Conservation (phyloP, 2,329 filamentous ascomycete species). For the Trichoderma asperellum region DNA sequence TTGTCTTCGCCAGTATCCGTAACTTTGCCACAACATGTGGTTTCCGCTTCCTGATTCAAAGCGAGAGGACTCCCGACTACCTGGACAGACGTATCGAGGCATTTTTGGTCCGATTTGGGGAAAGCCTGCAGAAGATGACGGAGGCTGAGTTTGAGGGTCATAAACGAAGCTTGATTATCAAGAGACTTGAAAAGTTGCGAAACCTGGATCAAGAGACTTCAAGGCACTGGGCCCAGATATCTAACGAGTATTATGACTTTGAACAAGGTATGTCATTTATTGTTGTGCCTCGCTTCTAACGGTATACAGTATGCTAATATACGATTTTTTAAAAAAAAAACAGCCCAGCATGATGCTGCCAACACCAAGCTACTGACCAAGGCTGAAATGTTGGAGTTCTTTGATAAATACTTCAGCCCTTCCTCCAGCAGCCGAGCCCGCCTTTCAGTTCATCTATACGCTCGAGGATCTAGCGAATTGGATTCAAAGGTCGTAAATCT, state of each 20-base stretch:
- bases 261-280: conserved; percentile 66
- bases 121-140: conserved; percentile 73
- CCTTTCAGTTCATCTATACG: conserved; percentile 79
- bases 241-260: conserved; percentile 87
- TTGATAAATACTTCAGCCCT: conserved; percentile 73
- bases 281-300: background rate
- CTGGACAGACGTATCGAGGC: conserved; percentile 85
- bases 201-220: conserved; percentile 84
- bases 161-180: conserved; percentile 86
- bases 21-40: conserved; percentile 77
- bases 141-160: conserved; percentile 86
- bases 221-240: conserved; percentile 84
- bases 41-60: conserved; percentile 90
- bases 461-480: conserved; percentile 61
- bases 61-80: conserved; percentile 81
- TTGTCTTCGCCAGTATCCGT: conserved; percentile 83
- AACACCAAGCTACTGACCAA: conserved; percentile 77
- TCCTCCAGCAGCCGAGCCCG: conserved; percentile 76
- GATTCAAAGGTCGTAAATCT: conserved; percentile 51
- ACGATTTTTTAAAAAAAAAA: background rate
- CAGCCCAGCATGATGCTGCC: conserved; percentile 76
- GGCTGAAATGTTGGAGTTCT: conserved; percentile 79
- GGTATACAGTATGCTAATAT: background rate
- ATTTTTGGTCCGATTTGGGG: conserved; percentile 72
- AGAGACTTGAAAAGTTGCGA: conserved; percentile 87